Evolutionary conservation across 352 stramenopile species (phyloP), one percentile per base, ranked within the genome.

Genomic region (Phytophthora macrochlamydospora): DNA sequence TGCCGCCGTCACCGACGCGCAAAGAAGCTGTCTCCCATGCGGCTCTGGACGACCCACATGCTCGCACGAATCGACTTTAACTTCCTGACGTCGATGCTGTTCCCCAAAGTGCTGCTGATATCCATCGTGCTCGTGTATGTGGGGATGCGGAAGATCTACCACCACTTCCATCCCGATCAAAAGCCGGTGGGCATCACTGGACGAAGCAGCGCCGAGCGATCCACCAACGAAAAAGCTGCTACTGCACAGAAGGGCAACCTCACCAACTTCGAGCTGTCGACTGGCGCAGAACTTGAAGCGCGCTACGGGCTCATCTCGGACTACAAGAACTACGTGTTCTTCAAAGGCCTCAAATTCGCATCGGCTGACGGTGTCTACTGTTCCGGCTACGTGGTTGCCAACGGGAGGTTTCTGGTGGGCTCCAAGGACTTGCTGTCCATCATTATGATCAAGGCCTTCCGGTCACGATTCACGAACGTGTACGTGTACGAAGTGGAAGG

Each of bases 351-450:
- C 32, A 75, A 76, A 54, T 81, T 78, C 37, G 72, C 72, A 0
- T 76, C 68, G 13, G 69, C 72, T 4, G 71, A 79, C 4, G 75
- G 69, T 0, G 71, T 84, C 37, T 84, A 80, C 38, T 75, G 65
- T 29, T 79, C 56, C 12, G 73, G 76, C 0, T 86, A 73, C 46
- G 65, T 86, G 38, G 62, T 83, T 40, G 63, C 59, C 5, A 79
- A 83, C 33, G 61, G 60, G 4, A 73, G 65, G 24, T 82, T 73
- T 54, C 44, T 84, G 11, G 67, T 81, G 53, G 62, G 59, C 1
- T 79, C 66, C 8, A 63, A 69, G 29, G 76, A 81, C 46, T 49
- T 81, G 28, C 13, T 71, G 31, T 55, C 65, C 9, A 73, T 81
- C n/a, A 59, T 78, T 13, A 61, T 79, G 51, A 81, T 84, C 43